Conservation (phyloP, 2,329 filamentous ascomycete species). For the Colletotrichum sp. region DNA sequence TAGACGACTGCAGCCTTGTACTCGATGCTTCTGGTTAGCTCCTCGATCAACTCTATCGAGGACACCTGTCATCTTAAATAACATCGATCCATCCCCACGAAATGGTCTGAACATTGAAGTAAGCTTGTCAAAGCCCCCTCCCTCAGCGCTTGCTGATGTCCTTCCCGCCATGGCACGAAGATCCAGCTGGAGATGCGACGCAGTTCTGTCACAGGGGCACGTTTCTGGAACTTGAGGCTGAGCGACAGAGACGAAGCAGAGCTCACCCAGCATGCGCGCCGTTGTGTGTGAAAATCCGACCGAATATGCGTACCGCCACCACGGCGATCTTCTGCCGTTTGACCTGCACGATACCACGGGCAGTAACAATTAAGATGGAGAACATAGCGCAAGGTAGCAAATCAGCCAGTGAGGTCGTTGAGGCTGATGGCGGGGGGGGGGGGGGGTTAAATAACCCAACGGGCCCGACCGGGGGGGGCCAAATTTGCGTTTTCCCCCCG, state of each 20-base stretch:
- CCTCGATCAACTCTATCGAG: not conserved
- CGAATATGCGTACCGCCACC: not conserved
- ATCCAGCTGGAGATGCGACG: constrained; percentile 6
- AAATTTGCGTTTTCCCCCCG: too few relatives aligned
- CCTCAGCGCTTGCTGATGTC: not conserved
- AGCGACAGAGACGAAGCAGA: not conserved
- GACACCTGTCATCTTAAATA: constrained; percentile 7
- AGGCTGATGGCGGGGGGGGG: not conserved
- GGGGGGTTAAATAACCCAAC: too few relatives aligned
- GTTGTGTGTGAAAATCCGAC: not conserved
- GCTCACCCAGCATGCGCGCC: not conserved
- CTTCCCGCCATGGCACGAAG: not conserved
- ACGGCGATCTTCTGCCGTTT: not conserved
- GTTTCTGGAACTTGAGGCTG: constrained; percentile 12
- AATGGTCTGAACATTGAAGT: not conserved
- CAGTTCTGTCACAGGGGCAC: constrained; percentile 15
- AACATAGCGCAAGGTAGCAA: not conserved
- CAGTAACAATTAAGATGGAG: not conserved
- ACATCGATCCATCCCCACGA: not conserved
- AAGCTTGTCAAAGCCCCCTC: not conserved
- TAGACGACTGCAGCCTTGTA: not conserved
- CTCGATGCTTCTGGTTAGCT: not conserved
- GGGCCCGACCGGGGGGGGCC: too few relatives aligned
- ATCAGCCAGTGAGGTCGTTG: constrained; percentile 25
- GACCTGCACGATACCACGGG: not conserved